Conservation (phyloP, 495 filamentous ascomycete species). For the Amphirosellinia nigrospora region DNA sequence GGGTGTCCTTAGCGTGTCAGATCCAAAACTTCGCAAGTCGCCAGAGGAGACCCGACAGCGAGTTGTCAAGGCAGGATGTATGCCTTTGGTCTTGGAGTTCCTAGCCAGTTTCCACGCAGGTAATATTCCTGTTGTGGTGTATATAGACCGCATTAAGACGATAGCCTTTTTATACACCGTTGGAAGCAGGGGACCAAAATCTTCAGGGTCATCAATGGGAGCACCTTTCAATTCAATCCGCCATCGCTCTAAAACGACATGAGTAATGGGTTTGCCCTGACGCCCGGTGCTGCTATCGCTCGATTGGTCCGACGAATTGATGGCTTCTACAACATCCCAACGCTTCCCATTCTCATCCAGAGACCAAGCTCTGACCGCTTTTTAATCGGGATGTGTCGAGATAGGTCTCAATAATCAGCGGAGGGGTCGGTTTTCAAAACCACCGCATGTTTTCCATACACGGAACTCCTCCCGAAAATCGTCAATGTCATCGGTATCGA, state of each 20-base stretch:
- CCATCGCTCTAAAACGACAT: slow-evolving; percentile 92
- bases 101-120: slow-evolving; percentile 89
- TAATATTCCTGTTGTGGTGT: slow-evolving; percentile 78
- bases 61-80: slow-evolving; percentile 68
- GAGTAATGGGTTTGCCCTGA: slow-evolving; percentile 54
- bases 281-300: slow-evolving; percentile 56
- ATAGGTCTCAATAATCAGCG: slow-evolving; percentile 88
- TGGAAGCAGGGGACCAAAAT: slow-evolving; percentile 74
- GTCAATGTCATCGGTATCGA: slow-evolving; percentile 91
- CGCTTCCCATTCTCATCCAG: slow-evolving; percentile 87
- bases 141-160: slow-evolving; percentile 92
- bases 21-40: slow-evolving; percentile 57
- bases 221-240: slow-evolving; percentile 72
- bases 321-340: slow-evolving; percentile 88
- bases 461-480: slow-evolving; percentile 78
- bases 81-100: slow-evolving; percentile 67
- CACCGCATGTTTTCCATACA: slow-evolving; percentile 79
- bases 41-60: slow-evolving; percentile 76
- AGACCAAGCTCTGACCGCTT: slow-evolving; percentile 85
- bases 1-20: slow-evolving; percentile 73
- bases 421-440: slow-evolving; percentile 79
- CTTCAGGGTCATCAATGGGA: slow-evolving; percentile 59
- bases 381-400: slow-evolving; percentile 81
- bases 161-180: slow-evolving; percentile 96
- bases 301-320: slow-evolving; percentile 68